phyloP scores from a whole-genome alignment of 352 stramenopile species.

The Phytopythium montanum region DNA sequence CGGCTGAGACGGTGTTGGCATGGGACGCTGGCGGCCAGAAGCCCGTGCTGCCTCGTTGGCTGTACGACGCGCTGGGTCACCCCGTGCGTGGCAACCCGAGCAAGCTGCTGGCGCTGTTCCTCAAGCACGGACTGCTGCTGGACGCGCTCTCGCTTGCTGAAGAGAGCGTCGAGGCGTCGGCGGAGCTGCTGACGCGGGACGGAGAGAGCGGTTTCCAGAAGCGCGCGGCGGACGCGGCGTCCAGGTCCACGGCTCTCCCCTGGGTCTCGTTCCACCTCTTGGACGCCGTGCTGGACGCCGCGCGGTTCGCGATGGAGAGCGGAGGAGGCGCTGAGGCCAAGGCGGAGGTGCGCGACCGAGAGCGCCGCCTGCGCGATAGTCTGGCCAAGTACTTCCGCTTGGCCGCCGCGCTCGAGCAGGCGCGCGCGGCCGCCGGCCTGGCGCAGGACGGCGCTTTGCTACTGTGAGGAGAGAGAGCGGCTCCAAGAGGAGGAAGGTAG shows the following conservation, averaged over 20 bases:
- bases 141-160: slow-evolving; percentile 60
- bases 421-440: slow-evolving; percentile 38
- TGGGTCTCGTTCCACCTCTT: slow-evolving; percentile 75
- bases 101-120: slow-evolving; percentile 51
- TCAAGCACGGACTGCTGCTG: slow-evolving; percentile 58
- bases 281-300: slow-evolving; percentile 53
- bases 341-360: slow-evolving; percentile 18
- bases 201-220: slow-evolving; percentile 30
- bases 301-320: slow-evolving; percentile 29
- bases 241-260: slow-evolving; percentile 24
- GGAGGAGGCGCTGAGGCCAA: slow-evolving; percentile 14
- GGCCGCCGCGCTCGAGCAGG: slow-evolving; percentile 45
- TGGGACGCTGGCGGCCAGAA: slow-evolving; percentile 50
- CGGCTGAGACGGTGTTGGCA: slow-evolving; percentile 47
- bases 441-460: slow-evolving; percentile 15
- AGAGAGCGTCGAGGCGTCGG: slow-evolving; percentile 22
- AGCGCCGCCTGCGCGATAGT: slow-evolving; percentile 34
- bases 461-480: neutral
- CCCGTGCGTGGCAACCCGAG: slow-evolving; percentile 40
- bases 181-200: slow-evolving; percentile 34
- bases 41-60: slow-evolving; percentile 55
- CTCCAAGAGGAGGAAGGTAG: too few relatives aligned
- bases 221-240: slow-evolving; percentile 19
- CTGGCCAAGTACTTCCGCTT: slow-evolving; percentile 54
- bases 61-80: slow-evolving; percentile 37